Evolutionary conservation across 257 asterid genomes (phyloP).

Genomic region (Capsicum rhomboideum): DNA sequence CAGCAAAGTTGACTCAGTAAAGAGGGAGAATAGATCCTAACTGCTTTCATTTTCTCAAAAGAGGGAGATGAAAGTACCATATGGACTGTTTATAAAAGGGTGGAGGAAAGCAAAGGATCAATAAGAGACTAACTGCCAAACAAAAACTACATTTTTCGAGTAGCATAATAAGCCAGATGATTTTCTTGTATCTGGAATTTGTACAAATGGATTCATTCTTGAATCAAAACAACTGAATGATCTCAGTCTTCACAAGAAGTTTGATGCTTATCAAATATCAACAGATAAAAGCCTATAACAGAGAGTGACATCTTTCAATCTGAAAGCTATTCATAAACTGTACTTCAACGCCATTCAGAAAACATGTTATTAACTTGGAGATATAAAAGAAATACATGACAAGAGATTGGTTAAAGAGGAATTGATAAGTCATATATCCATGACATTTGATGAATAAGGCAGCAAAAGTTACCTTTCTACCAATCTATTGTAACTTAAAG

Average conservation of each 20-base stretch:
- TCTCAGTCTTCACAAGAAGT: neutral
- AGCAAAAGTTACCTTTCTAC: constrained; percentile 58
- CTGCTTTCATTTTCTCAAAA: neutral
- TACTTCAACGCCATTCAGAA: neutral
- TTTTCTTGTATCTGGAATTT: neutral
- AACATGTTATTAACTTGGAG: neutral
- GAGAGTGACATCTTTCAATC: neutral
- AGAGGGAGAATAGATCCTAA: neutral
- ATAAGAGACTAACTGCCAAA: neutral
- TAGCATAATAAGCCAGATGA: neutral
- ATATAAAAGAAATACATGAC: neutral
- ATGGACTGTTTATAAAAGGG: neutral
- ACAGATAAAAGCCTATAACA: neutral
- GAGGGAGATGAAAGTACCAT: neutral
- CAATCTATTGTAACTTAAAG: constrained; percentile 68
- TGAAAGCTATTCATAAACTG: neutral
- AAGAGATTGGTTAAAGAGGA: neutral
- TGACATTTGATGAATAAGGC: neutral
- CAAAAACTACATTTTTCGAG: neutral
- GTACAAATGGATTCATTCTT: neutral
- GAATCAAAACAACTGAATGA: neutral
- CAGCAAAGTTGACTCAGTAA: neutral
- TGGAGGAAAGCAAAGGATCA: neutral
- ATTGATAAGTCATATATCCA: neutral
- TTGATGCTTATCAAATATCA: neutral